Evolutionary conservation across 2,329 filamentous ascomycete species (phyloP).

Genomic region (Fonsecaea monophora): DNA sequence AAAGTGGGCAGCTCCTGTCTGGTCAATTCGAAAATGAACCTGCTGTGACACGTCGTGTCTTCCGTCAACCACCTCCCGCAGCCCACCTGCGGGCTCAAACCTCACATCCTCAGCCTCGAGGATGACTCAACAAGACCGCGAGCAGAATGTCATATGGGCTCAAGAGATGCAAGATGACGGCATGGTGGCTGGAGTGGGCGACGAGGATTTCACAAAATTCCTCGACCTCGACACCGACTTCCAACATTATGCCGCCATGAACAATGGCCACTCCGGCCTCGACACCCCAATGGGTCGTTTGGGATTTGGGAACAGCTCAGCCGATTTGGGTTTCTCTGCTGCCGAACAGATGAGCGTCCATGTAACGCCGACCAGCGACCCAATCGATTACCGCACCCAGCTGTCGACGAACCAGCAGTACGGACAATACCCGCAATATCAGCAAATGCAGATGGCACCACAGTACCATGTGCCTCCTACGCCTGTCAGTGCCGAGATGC

Average conservation of each 20-base stretch:
- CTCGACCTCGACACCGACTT: slow-evolving; percentile 58
- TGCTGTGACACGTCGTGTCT: slow-evolving; percentile 30
- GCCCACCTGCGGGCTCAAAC: slow-evolving; percentile 38
- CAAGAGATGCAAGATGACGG: slow-evolving; percentile 49
- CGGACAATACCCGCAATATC: slow-evolving; percentile 41
- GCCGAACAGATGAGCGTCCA: slow-evolving; percentile 39
- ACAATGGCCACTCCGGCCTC: slow-evolving; percentile 47
- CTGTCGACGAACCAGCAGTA: slow-evolving; percentile 41
- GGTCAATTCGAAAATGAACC: slow-evolving; percentile 25
- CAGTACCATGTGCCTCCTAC: slow-evolving; percentile 50
- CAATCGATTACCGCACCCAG: slow-evolving; percentile 28
- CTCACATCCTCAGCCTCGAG: slow-evolving; percentile 21
- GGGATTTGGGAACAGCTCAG: slow-evolving; percentile 43
- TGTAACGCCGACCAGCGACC: slow-evolving; percentile 35
- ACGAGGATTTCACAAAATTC: slow-evolving; percentile 58
- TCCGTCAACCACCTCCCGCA: slow-evolving; percentile 29
- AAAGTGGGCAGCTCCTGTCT: slow-evolving; percentile 6
- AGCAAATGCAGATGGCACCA: slow-evolving; percentile 41
- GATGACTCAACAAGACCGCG: slow-evolving; percentile 39
- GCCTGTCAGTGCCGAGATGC: slow-evolving; percentile 57
- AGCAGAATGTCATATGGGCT: slow-evolving; percentile 46
- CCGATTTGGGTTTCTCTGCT: slow-evolving; percentile 26
- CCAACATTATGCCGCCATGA: slow-evolving; percentile 49
- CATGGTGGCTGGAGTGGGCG: slow-evolving; percentile 48
- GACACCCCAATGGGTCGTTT: slow-evolving; percentile 49